Percentiles rank a stretch among this genome's conserved stretches.
These are phyloP conservation scores for Zygnema cylindricum DNA, from an alignment of 139 green algal species.

Conservation along the genomic window DNA sequence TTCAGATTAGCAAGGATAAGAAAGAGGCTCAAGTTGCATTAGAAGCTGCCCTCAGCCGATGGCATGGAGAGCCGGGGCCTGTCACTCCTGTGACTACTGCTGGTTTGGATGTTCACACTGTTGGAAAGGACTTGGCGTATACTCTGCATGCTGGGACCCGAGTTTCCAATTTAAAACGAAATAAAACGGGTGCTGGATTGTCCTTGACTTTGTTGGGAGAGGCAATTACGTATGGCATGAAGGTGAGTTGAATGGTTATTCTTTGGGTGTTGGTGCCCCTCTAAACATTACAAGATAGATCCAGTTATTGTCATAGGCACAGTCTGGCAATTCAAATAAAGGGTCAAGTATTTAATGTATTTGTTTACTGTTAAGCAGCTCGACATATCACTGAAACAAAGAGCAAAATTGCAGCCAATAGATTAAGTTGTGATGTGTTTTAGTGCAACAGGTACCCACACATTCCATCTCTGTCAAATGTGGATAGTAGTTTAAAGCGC, in stretches of 20 bases:
- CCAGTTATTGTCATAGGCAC: too few species aligned
- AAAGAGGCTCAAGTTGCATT: constrained; percentile 66
- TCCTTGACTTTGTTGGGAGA: constrained; percentile 49
- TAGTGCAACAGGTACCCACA: too few species aligned
- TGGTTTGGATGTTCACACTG: constrained; percentile 74
- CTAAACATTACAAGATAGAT: too few species aligned
- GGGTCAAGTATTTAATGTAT: too few species aligned
- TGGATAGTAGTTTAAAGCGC: too few species aligned
- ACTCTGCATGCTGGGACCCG: constrained; percentile 73
- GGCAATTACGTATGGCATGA: constrained; percentile 54
- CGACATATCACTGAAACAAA: too few species aligned
- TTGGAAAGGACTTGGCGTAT: constrained; percentile 78
- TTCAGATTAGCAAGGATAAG: constrained; percentile 84
- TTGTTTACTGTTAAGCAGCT: too few species aligned
- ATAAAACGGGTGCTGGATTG: constrained; percentile 63
- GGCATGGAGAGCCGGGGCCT: constrained; percentile 62
- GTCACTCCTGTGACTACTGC: constrained; percentile 61
- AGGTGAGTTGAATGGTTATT: constrained; percentile 24
- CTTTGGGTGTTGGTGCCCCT: too few species aligned
- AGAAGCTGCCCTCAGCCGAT: constrained; percentile 69
- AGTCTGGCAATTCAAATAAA: too few species aligned
- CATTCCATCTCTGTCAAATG: too few species aligned
- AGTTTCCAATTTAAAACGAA: constrained; percentile 61
- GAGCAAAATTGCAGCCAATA: too few species aligned
- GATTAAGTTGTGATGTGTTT: too few species aligned